Evolutionary conservation across 306 rosid genomes (phyloP).

Genomic region (Pyrus communis): DNA sequence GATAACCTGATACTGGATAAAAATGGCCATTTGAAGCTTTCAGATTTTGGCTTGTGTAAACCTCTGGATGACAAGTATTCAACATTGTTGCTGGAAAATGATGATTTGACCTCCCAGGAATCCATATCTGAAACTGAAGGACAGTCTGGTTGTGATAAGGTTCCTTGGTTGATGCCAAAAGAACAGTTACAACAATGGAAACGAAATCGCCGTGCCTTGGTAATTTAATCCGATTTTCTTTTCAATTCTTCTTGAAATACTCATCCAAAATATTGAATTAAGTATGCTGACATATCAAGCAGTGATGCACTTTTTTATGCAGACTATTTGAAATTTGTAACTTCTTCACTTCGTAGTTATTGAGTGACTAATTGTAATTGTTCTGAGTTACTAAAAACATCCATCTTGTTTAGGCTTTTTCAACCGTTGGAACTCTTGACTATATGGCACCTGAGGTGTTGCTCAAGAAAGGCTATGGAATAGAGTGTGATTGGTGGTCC

Average conservation of each 20-base stretch:
- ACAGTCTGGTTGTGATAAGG: conserved; percentile 39
- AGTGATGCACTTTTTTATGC: neutral
- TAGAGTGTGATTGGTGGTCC: conserved; percentile 99
- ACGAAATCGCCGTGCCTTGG: conserved; percentile 96
- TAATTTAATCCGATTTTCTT: conserved; percentile 9
- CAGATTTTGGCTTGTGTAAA: conserved; percentile 98
- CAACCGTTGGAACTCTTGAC: conserved; percentile 99
- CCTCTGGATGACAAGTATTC: conserved; percentile 96
- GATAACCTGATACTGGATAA: conserved; percentile 94
- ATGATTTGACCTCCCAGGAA: conserved; percentile 53
- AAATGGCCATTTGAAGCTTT: conserved; percentile 96
- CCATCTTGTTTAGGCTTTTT: conserved; percentile 60
- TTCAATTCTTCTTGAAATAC: conserved; percentile 3
- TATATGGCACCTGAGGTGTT: conserved; percentile 99
- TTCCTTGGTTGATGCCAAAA: conserved; percentile 96
- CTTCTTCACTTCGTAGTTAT: neutral
- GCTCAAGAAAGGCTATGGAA: conserved; percentile 96
- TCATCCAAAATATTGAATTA: neutral
- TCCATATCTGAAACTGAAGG: conserved; percentile 61
- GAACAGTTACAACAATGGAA: conserved; percentile 91
- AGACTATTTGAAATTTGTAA: neutral
- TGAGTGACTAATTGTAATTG: neutral
- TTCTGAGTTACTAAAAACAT: neutral
- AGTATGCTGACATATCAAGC: neutral
- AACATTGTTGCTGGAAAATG: conserved; percentile 71